phyloP scores from a whole-genome alignment of 305 asterid species.

The Solanum hybrid region DNA sequence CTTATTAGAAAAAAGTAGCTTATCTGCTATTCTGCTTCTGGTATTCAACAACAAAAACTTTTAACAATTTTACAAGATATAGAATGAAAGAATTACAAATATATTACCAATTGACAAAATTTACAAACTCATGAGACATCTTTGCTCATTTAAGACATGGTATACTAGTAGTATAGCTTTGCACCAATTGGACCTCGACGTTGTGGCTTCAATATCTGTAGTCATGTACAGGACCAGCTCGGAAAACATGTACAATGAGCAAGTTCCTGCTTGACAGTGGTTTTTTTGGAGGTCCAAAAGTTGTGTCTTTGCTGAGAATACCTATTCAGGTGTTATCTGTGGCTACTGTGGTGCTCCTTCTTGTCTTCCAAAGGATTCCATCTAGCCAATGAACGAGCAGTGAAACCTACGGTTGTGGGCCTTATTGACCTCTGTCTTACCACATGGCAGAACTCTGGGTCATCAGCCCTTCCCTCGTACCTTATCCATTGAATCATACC shows the following conservation, averaged over 20 bases:
- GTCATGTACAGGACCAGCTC: constrained; percentile 5
- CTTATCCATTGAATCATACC: constrained; percentile 94
- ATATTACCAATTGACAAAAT: constrained; percentile 15
- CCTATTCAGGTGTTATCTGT: constrained; percentile 11
- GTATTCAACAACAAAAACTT: not conserved
- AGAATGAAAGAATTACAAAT: constrained; percentile 28
- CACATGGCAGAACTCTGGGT: constrained; percentile 58
- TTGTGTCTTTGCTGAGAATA: not conserved
- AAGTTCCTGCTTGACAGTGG: not conserved
- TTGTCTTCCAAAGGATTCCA: constrained; percentile 44
- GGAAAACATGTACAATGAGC: constrained; percentile 11
- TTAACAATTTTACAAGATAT: constrained; percentile 14
- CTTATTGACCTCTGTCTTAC: constrained; percentile 73
- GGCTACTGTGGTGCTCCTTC: not conserved
- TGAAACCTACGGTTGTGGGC: constrained; percentile 70
- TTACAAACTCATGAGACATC: constrained; percentile 21
- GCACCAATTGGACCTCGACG: not conserved
- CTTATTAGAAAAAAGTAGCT: not conserved
- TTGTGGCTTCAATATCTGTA: constrained; percentile 2
- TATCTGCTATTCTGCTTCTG: constrained; percentile 1
- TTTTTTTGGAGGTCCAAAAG: not conserved
- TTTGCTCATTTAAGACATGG: constrained; percentile 6
- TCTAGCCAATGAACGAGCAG: constrained; percentile 79
- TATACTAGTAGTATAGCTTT: not conserved
- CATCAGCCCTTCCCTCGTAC: constrained; percentile 61